phyloP scores from a whole-genome alignment of 139 green algal species.

The Mesostigma viride region DNA sequence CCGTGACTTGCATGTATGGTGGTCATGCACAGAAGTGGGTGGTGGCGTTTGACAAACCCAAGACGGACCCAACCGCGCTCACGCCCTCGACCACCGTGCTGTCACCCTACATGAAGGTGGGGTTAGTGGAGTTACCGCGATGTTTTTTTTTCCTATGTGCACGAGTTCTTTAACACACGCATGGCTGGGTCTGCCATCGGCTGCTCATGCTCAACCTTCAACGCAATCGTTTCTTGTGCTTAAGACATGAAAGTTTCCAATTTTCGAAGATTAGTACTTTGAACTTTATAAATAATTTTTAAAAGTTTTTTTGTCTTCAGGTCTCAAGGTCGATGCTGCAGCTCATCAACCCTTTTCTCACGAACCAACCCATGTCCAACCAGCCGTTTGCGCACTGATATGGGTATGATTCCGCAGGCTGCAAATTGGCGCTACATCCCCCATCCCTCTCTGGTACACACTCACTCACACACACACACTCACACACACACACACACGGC shows the following conservation, averaged over 20 bases:
- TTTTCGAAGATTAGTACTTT: too few relatives aligned
- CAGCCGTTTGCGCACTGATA: too few relatives aligned
- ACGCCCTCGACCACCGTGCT: slow-evolving; percentile 69
- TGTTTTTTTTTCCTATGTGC: not conserved
- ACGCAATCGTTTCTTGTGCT: too few relatives aligned
- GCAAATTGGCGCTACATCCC: not conserved
- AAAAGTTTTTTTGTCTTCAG: too few relatives aligned
- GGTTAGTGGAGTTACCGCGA: not conserved
- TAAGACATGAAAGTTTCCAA: too few relatives aligned
- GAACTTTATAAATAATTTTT: too few relatives aligned
- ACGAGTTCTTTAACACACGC: too few relatives aligned
- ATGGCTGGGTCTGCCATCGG: too few relatives aligned
- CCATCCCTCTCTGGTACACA: not conserved
- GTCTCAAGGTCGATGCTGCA: too few relatives aligned
- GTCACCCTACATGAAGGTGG: slow-evolving; percentile 50
- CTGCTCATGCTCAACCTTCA: too few relatives aligned
- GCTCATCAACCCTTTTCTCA: too few relatives aligned
- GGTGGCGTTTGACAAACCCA: slow-evolving; percentile 70
- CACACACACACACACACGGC: not conserved
- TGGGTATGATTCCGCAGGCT: not conserved
- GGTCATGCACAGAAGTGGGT: slow-evolving; percentile 39
- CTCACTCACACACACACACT: not conserved
- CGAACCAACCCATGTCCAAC: too few relatives aligned
- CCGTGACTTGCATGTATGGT: not conserved
- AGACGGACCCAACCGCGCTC: slow-evolving; percentile 48